These are phyloP conservation scores for Nicotiana tabacum DNA, from an alignment of 257 asterid species.

Conservation along the genomic window DNA sequence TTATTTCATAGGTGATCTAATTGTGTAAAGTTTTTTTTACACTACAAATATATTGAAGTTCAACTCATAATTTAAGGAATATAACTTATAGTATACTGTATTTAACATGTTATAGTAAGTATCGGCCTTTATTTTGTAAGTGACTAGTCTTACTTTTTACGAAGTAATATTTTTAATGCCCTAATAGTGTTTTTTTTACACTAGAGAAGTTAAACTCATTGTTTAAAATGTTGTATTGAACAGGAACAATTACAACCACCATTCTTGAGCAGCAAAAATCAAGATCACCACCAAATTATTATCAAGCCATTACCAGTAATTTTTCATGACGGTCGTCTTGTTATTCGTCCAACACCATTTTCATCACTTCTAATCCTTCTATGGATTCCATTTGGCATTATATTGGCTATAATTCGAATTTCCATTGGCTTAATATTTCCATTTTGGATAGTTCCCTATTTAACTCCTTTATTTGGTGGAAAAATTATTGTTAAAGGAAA, in stretches of 20 bases:
- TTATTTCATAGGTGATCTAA: no score
- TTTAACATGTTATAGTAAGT: no score
- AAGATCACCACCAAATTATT: background rate
- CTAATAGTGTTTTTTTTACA: no score
- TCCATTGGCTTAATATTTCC: background rate
- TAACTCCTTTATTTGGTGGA: background rate
- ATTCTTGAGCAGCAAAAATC: conserved; percentile 14
- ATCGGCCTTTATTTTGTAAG: background rate
- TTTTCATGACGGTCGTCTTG: conserved; percentile 45
- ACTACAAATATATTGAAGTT: background rate
- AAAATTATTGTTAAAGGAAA: conserved; percentile 16
- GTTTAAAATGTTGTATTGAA: background rate
- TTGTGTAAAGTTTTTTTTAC: no score
- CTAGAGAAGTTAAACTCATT: background rate
- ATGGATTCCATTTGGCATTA: conserved; percentile 32
- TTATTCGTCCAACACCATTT: conserved; percentile 28
- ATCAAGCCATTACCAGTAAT: conserved; percentile 44
- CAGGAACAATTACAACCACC: conserved; percentile 49
- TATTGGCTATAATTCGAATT: conserved; percentile 20
- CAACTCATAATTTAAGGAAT: background rate
- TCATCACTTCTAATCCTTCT: conserved; percentile 24
- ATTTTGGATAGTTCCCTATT: background rate
- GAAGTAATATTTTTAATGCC: no score
- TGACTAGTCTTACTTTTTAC: no score
- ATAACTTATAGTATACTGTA: no score